Evolutionary conservation across 2,329 filamentous ascomycete species (phyloP).

Genomic region (Pseudogymnoascus sp.): DNA sequence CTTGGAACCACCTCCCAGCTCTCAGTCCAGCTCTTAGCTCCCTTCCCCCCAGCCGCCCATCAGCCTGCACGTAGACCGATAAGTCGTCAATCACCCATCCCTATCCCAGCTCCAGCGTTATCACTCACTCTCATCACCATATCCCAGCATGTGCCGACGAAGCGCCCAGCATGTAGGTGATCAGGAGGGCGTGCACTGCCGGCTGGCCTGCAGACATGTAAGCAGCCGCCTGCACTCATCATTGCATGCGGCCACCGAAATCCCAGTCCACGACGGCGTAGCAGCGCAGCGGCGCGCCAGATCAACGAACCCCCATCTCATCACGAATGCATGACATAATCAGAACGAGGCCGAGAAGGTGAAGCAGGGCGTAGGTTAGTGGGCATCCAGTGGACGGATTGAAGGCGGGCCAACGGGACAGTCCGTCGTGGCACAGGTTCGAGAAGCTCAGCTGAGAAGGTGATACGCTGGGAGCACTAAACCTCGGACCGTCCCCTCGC

Average conservation of each 20-base stretch:
- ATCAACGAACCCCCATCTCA: background rate
- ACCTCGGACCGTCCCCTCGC: background rate
- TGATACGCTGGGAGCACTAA: background rate
- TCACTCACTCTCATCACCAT: background rate
- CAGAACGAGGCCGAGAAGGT: background rate
- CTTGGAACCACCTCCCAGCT: background rate
- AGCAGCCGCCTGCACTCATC: slow-evolving; percentile 6
- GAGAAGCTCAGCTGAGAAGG: background rate
- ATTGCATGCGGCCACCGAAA: slow-evolving; percentile 1
- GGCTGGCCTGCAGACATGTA: slow-evolving; percentile 3
- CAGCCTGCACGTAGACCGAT: background rate
- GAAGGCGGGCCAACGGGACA: slow-evolving; percentile 1
- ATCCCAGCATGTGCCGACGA: background rate
- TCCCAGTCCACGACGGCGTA: background rate
- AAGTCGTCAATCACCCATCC: background rate
- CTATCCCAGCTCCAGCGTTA: background rate
- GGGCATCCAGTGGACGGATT: background rate
- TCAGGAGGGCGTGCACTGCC: slow-evolving; percentile 4
- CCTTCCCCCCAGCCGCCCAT: background rate
- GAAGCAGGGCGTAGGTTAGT: background rate
- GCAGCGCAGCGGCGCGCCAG: background rate
- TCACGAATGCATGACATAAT: background rate
- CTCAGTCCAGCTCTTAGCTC: background rate
- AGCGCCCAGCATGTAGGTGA: background rate
- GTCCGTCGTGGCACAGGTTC: background rate